phyloP scores from a whole-genome alignment of 805 yeast species.

The Lachancea lanzarotensis region DNA sequence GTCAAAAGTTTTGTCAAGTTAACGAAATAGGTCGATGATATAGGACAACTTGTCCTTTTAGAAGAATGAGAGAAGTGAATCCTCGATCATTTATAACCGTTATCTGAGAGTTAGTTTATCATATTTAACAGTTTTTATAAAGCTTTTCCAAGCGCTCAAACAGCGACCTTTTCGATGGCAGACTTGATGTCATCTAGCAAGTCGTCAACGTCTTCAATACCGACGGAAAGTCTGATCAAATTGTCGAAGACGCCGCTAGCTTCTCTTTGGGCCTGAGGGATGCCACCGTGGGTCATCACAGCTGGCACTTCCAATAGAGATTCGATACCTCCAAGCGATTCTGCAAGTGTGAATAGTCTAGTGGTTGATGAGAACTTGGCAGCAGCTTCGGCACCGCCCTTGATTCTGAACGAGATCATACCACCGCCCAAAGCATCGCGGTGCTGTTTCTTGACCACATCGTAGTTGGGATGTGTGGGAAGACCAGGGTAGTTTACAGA shows the following conservation, averaged over 20 bases:
- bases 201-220: constrained; percentile 80
- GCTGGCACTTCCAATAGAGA: constrained; percentile 84
- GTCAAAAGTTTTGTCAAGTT: too few species aligned
- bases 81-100: neutral
- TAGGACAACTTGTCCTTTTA: neutral
- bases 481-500: constrained; percentile 83
- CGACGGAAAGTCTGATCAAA: constrained; percentile 75
- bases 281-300: constrained; percentile 88
- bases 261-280: constrained; percentile 72
- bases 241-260: constrained; percentile 76
- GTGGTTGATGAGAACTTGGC: constrained; percentile 66
- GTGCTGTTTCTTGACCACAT: constrained; percentile 66
- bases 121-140: neutral
- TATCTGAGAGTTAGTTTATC: neutral
- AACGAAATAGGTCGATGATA: too few species aligned
- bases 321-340: constrained; percentile 87
- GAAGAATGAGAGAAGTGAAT: neutral
- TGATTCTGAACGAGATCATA: constrained; percentile 80
- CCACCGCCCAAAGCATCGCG: constrained; percentile 86
- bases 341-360: constrained; percentile 76
- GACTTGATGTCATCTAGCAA: constrained; percentile 62
- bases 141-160: constrained; percentile 1
- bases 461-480: constrained; percentile 54
- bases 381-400: constrained; percentile 76
- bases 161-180: constrained; percentile 46